Conservation (phyloP, 805 yeast genomes). For the Lipomyces japonicus region DNA sequence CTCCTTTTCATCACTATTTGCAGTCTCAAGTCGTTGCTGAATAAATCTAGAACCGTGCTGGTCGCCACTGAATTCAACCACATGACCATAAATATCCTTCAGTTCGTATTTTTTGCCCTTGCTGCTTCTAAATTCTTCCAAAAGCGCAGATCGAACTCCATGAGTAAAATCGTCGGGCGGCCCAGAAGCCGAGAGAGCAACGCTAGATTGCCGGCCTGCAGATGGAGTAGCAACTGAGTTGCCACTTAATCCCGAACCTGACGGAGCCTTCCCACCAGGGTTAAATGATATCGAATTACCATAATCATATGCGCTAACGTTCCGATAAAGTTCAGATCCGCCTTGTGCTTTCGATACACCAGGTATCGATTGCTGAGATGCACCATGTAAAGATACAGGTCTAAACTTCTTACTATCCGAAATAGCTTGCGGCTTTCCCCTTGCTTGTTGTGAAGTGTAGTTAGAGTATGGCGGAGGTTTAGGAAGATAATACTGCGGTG, state of each 20-base stretch:
- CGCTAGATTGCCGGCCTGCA: constrained; percentile 1
- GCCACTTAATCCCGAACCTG: neutral
- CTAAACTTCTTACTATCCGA: constrained; percentile 13
- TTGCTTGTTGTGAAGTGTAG: neutral
- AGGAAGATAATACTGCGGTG: constrained; percentile 6
- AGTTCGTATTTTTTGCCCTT: constrained; percentile 59
- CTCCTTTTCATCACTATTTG: constrained; percentile 68
- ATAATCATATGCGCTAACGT: constrained; percentile 10
- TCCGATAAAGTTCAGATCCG: constrained; percentile 4
- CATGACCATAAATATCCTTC: constrained; percentile 77
- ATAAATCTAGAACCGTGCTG: constrained; percentile 97
- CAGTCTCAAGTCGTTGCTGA: constrained; percentile 74
- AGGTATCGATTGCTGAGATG: neutral
- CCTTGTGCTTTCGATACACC: neutral
- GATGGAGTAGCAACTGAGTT: neutral
- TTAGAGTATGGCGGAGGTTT: neutral
- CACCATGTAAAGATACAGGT: constrained; percentile 2
- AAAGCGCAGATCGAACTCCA: constrained; percentile 45
- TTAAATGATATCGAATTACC: constrained; percentile 3
- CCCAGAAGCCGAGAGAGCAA: constrained; percentile 3
- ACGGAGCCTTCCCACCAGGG: constrained; percentile 1
- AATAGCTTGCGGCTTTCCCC: constrained; percentile 1
- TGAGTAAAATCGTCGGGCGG: constrained; percentile 20
- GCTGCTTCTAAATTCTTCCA: constrained; percentile 79
- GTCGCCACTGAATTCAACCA: constrained; percentile 87